phyloP scores from a whole-genome alignment of 176 grass and related monocot species.

The Oryza meridionalis region DNA sequence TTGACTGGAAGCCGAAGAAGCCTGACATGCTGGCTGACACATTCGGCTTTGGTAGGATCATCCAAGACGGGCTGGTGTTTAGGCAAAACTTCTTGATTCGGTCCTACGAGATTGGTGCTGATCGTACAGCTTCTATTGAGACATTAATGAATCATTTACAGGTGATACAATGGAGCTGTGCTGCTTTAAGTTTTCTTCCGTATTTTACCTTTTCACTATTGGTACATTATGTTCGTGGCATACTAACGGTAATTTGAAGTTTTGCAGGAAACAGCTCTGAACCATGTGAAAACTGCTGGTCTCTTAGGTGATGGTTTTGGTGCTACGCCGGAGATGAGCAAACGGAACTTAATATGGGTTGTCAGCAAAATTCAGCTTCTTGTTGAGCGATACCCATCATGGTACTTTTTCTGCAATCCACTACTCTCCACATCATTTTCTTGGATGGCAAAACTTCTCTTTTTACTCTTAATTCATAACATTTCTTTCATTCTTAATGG shows the following conservation, averaged over 20 bases:
- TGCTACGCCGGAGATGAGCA: slow-evolving; percentile 97
- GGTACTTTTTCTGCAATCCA: slow-evolving; percentile 55
- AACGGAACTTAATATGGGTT: slow-evolving; percentile 97
- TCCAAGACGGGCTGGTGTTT: slow-evolving; percentile 86
- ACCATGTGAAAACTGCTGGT: slow-evolving; percentile 90
- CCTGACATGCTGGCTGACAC: slow-evolving; percentile 97
- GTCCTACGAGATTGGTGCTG: slow-evolving; percentile 96
- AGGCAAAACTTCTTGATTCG: slow-evolving; percentile 96
- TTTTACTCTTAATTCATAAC: slow-evolving; percentile 35
- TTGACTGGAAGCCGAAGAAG: slow-evolving; percentile 92
- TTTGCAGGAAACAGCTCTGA: slow-evolving; percentile 95
- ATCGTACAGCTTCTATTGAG: slow-evolving; percentile 94
- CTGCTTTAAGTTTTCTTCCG: neutral
- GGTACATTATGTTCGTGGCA: slow-evolving; percentile 22
- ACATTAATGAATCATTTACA: slow-evolving; percentile 99
- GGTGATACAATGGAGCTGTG: slow-evolving; percentile 46
- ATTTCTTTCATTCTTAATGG: slow-evolving; percentile 12
- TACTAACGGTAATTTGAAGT: slow-evolving; percentile 6
- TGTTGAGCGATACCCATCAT: slow-evolving; percentile 86
- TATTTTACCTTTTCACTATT: neutral
- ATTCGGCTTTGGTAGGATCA: slow-evolving; percentile 86
- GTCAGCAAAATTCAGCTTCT: slow-evolving; percentile 99
- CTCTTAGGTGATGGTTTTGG: slow-evolving; percentile 95
- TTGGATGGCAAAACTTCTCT: neutral
- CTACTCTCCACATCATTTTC: slow-evolving; percentile 14